These are phyloP conservation scores for Globisporangium polare DNA, from an alignment of 352 stramenopile species.

Conservation along the genomic window DNA sequence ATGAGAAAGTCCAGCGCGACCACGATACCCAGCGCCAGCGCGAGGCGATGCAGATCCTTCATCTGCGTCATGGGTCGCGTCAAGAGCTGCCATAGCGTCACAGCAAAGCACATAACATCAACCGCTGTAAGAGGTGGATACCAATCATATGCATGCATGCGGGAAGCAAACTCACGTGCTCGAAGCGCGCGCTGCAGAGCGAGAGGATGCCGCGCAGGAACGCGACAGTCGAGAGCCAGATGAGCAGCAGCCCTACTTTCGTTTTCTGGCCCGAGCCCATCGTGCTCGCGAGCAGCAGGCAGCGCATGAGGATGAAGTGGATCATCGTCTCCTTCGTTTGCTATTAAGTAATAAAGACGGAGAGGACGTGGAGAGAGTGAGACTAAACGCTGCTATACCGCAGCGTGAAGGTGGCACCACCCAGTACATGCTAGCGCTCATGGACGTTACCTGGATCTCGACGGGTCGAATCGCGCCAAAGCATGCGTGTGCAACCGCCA, in stretches of 20 bases:
- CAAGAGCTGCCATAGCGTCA: conserved; percentile 48
- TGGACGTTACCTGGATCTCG: conserved; percentile 44
- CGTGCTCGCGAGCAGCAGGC: conserved; percentile 65
- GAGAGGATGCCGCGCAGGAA: conserved; percentile 61
- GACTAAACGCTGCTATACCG: background rate
- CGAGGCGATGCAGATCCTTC: conserved; percentile 51
- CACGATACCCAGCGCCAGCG: conserved; percentile 32
- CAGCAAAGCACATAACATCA: background rate
- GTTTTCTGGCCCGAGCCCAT: conserved; percentile 39
- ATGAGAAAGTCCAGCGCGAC: conserved; percentile 42
- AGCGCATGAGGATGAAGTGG: conserved; percentile 72
- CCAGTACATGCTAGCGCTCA: background rate
- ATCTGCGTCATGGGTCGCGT: conserved; percentile 59
- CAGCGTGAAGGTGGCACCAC: background rate
- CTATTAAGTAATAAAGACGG: conserved; percentile 13
- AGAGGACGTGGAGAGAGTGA: background rate
- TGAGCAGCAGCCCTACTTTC: conserved; percentile 45
- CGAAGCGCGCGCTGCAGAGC: conserved; percentile 58
- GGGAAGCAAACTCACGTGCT: conserved; percentile 32
- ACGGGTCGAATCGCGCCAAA: conserved; percentile 43
- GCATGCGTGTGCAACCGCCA: conserved; percentile 38
- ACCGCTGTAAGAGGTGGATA: background rate
- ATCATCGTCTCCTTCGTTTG: conserved; percentile 81
- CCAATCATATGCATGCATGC: background rate
- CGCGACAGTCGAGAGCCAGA: conserved; percentile 60